phyloP scores from a whole-genome alignment of 2,329 filamentous ascomycete species.

The Exophiala mesophila region DNA sequence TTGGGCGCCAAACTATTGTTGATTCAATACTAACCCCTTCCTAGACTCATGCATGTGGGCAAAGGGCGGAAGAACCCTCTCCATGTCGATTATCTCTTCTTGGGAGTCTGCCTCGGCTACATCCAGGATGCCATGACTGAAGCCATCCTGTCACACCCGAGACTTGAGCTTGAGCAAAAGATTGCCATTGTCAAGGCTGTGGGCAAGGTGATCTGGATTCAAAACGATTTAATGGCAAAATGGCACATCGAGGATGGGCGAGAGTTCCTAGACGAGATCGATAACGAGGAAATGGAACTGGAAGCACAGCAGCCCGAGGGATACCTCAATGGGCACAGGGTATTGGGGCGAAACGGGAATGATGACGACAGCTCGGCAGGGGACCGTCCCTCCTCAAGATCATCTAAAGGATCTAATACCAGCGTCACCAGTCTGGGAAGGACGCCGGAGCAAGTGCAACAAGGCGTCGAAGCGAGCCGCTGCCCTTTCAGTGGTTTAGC shows the following conservation, averaged over 20 bases:
- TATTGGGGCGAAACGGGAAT: slow-evolving; percentile 37
- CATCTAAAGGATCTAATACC: slow-evolving; percentile 15
- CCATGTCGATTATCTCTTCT: slow-evolving; percentile 76
- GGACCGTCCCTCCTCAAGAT: slow-evolving; percentile 10
- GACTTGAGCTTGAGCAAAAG: slow-evolving; percentile 62
- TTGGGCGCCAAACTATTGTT: too few relatives aligned
- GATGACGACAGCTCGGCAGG: slow-evolving; percentile 8
- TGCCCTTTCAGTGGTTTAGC: slow-evolving; percentile 20
- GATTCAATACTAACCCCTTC: too few relatives aligned
- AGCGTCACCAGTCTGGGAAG: slow-evolving; percentile 18
- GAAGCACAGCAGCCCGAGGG: slow-evolving; percentile 58
- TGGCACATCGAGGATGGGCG: slow-evolving; percentile 70
- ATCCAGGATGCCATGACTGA: slow-evolving; percentile 75
- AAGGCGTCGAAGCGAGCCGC: slow-evolving; percentile 7
- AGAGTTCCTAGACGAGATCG: slow-evolving; percentile 49
- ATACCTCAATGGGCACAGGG: slow-evolving; percentile 58
- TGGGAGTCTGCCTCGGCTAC: slow-evolving; percentile 66
- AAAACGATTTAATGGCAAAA: slow-evolving; percentile 80
- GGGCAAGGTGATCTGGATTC: slow-evolving; percentile 80
- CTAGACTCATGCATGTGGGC: slow-evolving; percentile 75
- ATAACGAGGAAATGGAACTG: slow-evolving; percentile 28
- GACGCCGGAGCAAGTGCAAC: slow-evolving; percentile 14
- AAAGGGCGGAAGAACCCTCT: slow-evolving; percentile 66
- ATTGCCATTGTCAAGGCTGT: slow-evolving; percentile 70
- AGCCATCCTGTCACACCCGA: slow-evolving; percentile 67